phyloP scores from a whole-genome alignment of 192 early-diverging fungal genomes.

The Funneliformis geosporum region DNA sequence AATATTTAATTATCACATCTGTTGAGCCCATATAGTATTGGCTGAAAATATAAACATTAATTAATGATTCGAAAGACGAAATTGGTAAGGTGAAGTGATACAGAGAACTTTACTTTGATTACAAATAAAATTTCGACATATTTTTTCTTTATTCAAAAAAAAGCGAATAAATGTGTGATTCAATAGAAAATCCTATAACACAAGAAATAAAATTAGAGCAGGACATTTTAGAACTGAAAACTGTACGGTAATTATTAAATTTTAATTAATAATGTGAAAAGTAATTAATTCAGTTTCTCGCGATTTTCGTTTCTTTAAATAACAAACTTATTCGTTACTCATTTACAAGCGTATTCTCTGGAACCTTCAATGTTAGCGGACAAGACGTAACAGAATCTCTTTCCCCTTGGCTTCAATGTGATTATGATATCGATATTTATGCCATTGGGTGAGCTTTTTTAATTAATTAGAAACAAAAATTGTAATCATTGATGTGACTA shows the following conservation, averaged over 20 bases:
- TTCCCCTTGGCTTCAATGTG: conserved; percentile 61
- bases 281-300: too few species aligned
- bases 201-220: background rate
- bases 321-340: background rate
- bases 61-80: too few species aligned
- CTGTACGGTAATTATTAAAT: background rate
- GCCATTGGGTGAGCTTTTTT: conserved; percentile 62
- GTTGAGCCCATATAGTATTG: too few species aligned
- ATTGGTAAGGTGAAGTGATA: too few species aligned
- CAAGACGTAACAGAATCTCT: conserved; percentile 59
- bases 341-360: conserved; percentile 63
- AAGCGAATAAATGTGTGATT: background rate
- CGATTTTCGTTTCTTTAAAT: too few species aligned
- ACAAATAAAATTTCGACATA: too few species aligned
- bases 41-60: too few species aligned
- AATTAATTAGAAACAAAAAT: too few species aligned
- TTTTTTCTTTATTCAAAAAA: background rate
- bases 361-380: conserved; percentile 94
- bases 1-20: too few species aligned
- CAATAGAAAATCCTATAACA: background rate
- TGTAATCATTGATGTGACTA: too few species aligned
- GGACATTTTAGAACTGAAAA: background rate
- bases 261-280: too few species aligned
- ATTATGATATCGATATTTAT: conserved; percentile 62
- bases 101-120: too few species aligned